A percentile compares a stretch with the other conserved stretches of the same genome.
These are phyloP conservation scores for Sonneratia alba DNA, from an alignment of 345 rosid genomes.

Conservation along the genomic window DNA sequence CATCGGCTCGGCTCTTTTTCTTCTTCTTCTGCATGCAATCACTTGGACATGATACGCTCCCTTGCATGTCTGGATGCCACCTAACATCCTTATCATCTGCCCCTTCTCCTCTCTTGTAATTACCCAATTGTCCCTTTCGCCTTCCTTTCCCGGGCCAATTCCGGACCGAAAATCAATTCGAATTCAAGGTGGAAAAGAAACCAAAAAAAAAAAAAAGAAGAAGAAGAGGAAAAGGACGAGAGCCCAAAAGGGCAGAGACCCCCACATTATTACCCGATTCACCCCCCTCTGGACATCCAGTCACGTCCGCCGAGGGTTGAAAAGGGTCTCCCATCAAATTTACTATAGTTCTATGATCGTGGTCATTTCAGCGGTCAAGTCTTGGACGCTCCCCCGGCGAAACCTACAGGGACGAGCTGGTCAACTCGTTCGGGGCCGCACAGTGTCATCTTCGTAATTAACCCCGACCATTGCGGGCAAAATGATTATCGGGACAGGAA, in stretches of 20 bases:
- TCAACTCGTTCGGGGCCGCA: background rate
- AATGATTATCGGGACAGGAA: background rate
- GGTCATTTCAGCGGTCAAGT: background rate
- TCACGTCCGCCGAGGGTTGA: no score
- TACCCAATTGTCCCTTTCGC: background rate
- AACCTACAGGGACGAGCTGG: background rate
- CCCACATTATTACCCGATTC: no score
- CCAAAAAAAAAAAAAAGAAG: no score
- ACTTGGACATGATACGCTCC: background rate
- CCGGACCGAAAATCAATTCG: background rate
- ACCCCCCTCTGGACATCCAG: no score
- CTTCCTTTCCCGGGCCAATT: no score
- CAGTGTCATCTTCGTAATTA: slow-evolving; percentile 26
- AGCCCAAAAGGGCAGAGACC: no score
- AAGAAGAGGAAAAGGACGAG: no score
- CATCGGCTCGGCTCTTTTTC: background rate
- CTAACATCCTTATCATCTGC: background rate
- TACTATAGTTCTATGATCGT: no score
- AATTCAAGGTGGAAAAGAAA: background rate
- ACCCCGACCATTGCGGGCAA: slow-evolving; percentile 8
- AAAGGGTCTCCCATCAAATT: no score
- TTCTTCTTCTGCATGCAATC: background rate
- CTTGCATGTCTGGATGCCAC: slow-evolving; percentile 1
- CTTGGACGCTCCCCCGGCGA: background rate
- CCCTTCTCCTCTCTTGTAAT: background rate